phyloP scores from a whole-genome alignment of 2,329 filamentous ascomycete species.

The Phaeosphaeriaceae sp. region DNA sequence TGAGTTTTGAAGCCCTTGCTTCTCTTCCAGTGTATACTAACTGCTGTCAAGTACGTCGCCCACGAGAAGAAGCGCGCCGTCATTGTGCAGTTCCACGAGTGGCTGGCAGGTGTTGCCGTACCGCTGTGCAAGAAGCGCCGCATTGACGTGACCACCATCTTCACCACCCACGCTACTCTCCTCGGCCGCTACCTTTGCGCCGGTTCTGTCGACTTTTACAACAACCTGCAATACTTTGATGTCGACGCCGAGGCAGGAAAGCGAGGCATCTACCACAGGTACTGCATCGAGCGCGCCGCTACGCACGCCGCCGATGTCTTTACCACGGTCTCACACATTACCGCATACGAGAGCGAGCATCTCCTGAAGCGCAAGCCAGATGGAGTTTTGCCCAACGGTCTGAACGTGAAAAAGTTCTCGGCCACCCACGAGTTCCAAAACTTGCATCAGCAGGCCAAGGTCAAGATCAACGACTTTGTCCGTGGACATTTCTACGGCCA shows the following conservation, averaged over 20 bases:
- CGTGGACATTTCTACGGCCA: slow-evolving; percentile 98
- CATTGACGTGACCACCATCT: slow-evolving; percentile 97
- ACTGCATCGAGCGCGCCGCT: slow-evolving; percentile 95
- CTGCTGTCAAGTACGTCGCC: slow-evolving; percentile 74
- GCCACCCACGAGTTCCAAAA: slow-evolving; percentile 99
- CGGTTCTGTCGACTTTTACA: slow-evolving; percentile 98
- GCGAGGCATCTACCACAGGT: slow-evolving; percentile 97
- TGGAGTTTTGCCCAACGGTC: slow-evolving; percentile 91
- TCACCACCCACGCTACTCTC: slow-evolving; percentile 96
- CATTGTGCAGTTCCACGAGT: slow-evolving; percentile 98
- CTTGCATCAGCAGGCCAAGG: slow-evolving; percentile 92
- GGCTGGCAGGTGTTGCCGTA: slow-evolving; percentile 92
- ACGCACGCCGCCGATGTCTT: slow-evolving; percentile 95
- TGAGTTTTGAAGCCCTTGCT: slow-evolving; percentile 49
- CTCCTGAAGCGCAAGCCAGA: slow-evolving; percentile 97
- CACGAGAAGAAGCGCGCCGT: slow-evolving; percentile 92
- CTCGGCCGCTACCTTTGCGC: slow-evolving; percentile 96
- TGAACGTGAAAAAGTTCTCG: slow-evolving; percentile 98
- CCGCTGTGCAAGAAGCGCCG: slow-evolving; percentile 91
- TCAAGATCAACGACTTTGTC: slow-evolving; percentile 98
- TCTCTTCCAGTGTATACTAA: slow-evolving; percentile 19
- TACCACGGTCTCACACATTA: slow-evolving; percentile 98
- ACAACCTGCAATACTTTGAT: slow-evolving; percentile 96
- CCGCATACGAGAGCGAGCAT: slow-evolving; percentile 97
- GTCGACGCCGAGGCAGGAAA: slow-evolving; percentile 96